phyloP scores from a whole-genome alignment of 2,329 filamentous ascomycete genomes.

The Kalmusia sp. region DNA sequence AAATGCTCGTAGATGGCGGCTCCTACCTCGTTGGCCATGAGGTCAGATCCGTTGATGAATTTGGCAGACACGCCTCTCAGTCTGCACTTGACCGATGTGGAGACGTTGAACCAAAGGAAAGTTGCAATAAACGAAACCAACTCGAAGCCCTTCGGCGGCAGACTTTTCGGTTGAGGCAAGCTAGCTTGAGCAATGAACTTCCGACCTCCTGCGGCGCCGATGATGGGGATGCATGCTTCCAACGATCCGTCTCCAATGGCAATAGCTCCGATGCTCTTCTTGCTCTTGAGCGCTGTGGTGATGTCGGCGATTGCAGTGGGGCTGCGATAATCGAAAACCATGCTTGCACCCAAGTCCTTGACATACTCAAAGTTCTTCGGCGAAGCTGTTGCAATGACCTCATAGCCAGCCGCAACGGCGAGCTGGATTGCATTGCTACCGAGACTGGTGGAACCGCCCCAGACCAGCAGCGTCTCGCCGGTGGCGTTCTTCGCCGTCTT shows the following conservation, averaged over 20 bases:
- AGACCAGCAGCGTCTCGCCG: constrained; percentile 51
- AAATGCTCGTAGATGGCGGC: constrained; percentile 14
- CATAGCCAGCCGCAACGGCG: constrained; percentile 52
- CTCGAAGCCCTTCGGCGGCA: constrained; percentile 13
- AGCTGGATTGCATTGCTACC: constrained; percentile 58
- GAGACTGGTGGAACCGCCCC: constrained; percentile 57
- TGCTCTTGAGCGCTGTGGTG: constrained; percentile 41
- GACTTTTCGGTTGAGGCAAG: neutral
- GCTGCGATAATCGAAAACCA: constrained; percentile 58
- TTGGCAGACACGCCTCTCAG: constrained; percentile 17
- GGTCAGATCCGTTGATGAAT: constrained; percentile 13
- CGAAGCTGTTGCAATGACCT: constrained; percentile 55
- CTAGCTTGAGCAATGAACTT: constrained; percentile 18
- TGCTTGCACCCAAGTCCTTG: constrained; percentile 53
- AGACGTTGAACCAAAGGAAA: constrained; percentile 15
- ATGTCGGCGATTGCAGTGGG: constrained; percentile 43
- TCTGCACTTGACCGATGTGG: constrained; percentile 16
- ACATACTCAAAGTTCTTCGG: constrained; percentile 55
- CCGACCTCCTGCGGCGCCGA: constrained; percentile 12
- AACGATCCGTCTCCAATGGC: constrained; percentile 24
- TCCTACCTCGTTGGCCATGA: neutral
- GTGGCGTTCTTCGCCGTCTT: too few relatives aligned
- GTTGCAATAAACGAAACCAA: constrained; percentile 8
- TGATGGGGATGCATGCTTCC: constrained; percentile 18
- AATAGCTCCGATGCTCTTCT: constrained; percentile 44